phyloP scores from a whole-genome alignment of 805 yeast species.

The Saturnispora hagleri region DNA sequence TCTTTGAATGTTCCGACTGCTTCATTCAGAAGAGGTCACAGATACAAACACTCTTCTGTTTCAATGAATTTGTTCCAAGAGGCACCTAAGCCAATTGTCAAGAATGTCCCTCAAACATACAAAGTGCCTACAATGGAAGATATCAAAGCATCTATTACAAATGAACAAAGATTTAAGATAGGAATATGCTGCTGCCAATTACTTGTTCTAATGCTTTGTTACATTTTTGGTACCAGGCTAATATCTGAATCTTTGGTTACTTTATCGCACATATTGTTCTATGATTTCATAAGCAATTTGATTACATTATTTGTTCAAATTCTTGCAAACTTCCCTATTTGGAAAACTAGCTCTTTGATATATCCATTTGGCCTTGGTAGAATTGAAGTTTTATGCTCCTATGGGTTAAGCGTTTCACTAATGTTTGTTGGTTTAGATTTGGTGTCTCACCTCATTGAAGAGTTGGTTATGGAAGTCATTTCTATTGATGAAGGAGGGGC shows the following conservation, averaged over 20 bases:
- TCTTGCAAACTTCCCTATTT: constrained; percentile 85
- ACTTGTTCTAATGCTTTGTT: constrained; percentile 43
- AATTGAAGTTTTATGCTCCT: constrained; percentile 77
- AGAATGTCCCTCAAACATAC: constrained; percentile 50
- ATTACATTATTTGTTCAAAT: constrained; percentile 64
- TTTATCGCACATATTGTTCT: constrained; percentile 77
- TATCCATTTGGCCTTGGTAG: constrained; percentile 94
- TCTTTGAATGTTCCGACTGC: constrained; percentile 31
- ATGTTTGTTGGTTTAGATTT: constrained; percentile 88
- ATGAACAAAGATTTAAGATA: constrained; percentile 49
- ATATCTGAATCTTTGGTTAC: constrained; percentile 59
- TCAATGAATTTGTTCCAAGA: constrained; percentile 94
- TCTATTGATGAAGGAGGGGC: constrained; percentile 14
- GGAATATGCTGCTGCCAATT: constrained; percentile 53
- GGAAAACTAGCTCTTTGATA: constrained; percentile 73
- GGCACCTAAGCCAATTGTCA: constrained; percentile 65
- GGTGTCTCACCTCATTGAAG: constrained; percentile 80
- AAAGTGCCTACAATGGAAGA: constrained; percentile 69
- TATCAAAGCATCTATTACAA: constrained; percentile 47
- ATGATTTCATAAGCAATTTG: constrained; percentile 73
- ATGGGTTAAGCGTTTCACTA: constrained; percentile 75
- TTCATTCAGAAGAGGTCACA: constrained; percentile 84
- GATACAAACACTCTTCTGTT: constrained; percentile 92
- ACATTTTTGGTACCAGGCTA: constrained; percentile 48
- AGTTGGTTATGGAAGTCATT: constrained; percentile 39